Conservation (phyloP, 768 basidiomycete genomes). For the Pleurotus salmoneostramineus region DNA sequence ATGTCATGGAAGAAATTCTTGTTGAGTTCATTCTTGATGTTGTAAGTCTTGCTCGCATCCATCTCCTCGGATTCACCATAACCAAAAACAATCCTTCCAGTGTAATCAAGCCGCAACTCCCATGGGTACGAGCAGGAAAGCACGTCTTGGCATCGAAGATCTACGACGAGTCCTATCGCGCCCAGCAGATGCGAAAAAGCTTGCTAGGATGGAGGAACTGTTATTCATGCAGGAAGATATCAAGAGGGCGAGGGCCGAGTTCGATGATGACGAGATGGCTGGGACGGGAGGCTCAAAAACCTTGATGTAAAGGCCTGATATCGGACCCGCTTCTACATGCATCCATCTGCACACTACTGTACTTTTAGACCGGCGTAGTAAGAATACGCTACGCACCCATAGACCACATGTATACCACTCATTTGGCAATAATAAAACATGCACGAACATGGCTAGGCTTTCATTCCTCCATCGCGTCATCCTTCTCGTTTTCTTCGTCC, state of each 20-base stretch:
- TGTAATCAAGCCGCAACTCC: conserved; percentile 53
- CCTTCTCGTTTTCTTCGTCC: conserved; percentile 28
- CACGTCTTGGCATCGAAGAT: conserved; percentile 83
- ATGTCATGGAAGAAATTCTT: conserved; percentile 91
- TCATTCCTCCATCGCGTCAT: conserved; percentile 69
- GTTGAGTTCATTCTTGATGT: conserved; percentile 89
- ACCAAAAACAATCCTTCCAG: conserved; percentile 29
- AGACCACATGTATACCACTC: not conserved
- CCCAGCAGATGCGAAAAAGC: conserved; percentile 88
- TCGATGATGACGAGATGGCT: conserved; percentile 35
- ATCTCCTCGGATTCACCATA: not conserved
- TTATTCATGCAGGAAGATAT: conserved; percentile 94
- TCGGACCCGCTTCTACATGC: not conserved
- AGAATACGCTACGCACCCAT: not conserved
- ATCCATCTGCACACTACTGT: not conserved
- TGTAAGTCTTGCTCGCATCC: conserved; percentile 42
- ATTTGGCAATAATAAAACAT: not conserved
- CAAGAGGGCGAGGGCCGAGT: conserved; percentile 80
- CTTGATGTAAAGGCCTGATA: not conserved
- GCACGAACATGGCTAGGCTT: not conserved
- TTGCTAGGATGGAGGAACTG: conserved; percentile 89
- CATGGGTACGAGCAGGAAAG: conserved; percentile 56
- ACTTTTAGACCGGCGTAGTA: not conserved
- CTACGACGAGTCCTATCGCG: conserved; percentile 74
- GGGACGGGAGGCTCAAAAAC: not conserved